phyloP scores from a whole-genome alignment of 2,329 filamentous ascomycete species.

The Xylariaceae sp. region DNA sequence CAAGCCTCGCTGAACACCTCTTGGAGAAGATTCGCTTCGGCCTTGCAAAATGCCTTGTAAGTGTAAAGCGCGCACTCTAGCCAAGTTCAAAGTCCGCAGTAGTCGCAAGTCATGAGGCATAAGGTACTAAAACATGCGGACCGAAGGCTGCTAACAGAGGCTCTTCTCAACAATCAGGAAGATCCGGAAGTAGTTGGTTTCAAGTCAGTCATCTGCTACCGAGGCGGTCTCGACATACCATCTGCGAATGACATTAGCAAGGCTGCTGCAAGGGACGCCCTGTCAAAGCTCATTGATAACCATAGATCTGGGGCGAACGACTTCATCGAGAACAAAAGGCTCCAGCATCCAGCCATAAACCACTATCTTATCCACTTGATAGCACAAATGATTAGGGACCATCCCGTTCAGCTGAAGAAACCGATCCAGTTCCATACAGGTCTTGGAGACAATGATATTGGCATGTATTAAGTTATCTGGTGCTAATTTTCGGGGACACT shows the following conservation, averaged over 20 bases:
- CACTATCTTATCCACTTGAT: conserved; percentile 64
- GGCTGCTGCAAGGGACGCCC: conserved; percentile 37
- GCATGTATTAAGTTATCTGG: no score
- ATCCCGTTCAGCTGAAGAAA: conserved; percentile 47
- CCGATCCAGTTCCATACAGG: conserved; percentile 83
- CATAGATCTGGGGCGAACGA: conserved; percentile 24
- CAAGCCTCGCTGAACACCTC: no score
- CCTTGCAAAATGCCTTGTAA: no score
- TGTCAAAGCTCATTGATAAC: conserved; percentile 33
- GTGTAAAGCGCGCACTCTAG: no score
- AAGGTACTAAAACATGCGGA: no score
- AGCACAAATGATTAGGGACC: conserved; percentile 53
- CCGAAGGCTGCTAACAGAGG: no score
- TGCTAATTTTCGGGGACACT: no score
- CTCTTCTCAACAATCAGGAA: no score
- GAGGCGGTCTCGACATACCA: conserved; percentile 65
- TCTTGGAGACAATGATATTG: conserved; percentile 74
- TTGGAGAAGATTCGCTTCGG: no score
- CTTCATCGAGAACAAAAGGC: conserved; percentile 40
- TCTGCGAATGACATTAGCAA: conserved; percentile 33
- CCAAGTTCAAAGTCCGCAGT: no score
- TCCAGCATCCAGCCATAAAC: conserved; percentile 64
- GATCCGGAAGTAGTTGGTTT: conserved; percentile 72
- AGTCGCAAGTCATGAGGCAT: no score
- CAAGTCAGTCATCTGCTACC: conserved; percentile 80